Base-by-base conservation (phyloP, 73 alveolate species). In the Stentor coeruleus region DNA sequence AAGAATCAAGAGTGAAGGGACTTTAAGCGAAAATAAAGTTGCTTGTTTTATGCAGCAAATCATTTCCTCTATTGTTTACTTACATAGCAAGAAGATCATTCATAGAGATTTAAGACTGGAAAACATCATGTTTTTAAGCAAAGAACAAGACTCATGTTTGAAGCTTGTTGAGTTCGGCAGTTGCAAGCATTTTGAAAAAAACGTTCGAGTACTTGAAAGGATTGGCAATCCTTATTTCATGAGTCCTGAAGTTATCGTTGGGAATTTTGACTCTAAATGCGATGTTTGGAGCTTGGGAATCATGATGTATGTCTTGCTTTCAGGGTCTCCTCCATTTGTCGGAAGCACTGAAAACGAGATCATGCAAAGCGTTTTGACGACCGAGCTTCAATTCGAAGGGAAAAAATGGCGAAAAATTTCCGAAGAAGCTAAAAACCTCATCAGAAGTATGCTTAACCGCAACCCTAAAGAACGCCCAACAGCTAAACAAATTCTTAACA, bases 201-300 rank as follows among this genome's bases (percentile, higher is more conserved):
- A n/a, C n/a, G n/a, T n/a, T n/a, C n/a, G n/a, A n/a, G n/a, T n/a
- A n/a, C n/a, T n/a, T n/a, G n/a, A n/a, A n/a, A n/a, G n/a, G n/a
- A n/a, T n/a, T n/a, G n/a, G n/a, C n/a, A n/a, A n/a, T n/a, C n/a
- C n/a, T n/a, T n/a, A n/a, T n/a, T n/a, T n/a, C n/a, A n/a, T n/a
- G n/a, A n/a, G n/a, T n/a, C n/a, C n/a, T n/a, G n/a, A n/a, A n/a
- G n/a, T n/a, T n/a, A n/a, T n/a, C n/a, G n/a, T n/a, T n/a, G 76
- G 76, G 3, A 58, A 58, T 28, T 82, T 74, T 60, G 81, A 59
- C 49, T 58, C 26, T 14, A 84, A 82, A 37, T 82, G 88, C 58
- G 88, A 82, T 40, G 88, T 74, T 58, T 81, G 86, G 86, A 82
- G 82, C 49, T 81, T 81, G 41, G 86, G 86, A 0, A 58, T 81